Evolutionary conservation across 495 filamentous ascomycete species (phyloP).

Genomic region (Recurvomyces mirabilis): DNA sequence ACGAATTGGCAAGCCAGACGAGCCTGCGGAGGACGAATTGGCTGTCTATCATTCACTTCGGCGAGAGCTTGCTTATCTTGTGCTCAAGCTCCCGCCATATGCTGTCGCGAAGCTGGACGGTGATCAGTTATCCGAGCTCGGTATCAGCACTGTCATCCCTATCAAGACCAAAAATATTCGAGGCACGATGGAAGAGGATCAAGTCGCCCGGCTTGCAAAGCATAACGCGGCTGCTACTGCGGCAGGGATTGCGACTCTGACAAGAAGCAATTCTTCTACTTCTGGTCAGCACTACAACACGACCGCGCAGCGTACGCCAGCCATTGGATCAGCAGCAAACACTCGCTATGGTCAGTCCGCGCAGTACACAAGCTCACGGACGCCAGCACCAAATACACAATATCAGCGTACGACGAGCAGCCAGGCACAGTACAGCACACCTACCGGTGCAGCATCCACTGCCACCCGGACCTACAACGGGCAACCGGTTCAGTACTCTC

Average conservation of each 20-base stretch:
- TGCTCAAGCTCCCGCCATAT: conserved; percentile 70
- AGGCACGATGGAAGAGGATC: conserved; percentile 82
- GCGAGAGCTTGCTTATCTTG: conserved; percentile 57
- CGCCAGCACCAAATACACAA: conserved; percentile 9
- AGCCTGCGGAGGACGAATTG: conserved; percentile 53
- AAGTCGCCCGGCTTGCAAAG: conserved; percentile 35
- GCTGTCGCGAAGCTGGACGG: conserved; percentile 77
- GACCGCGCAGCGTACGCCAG: conserved; percentile 16
- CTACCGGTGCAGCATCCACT: too few species aligned
- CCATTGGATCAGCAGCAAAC: conserved; percentile 21
- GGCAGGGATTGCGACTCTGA: conserved; percentile 15
- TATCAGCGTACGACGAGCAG: conserved; percentile 16
- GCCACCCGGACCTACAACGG: conserved; percentile 3
- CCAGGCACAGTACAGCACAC: conserved; percentile 13
- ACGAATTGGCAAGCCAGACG: conserved; percentile 35
- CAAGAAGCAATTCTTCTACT: conserved; percentile 10
- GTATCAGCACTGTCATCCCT: conserved; percentile 71
- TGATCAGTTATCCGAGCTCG: conserved; percentile 68
- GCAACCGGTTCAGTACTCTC: conserved; percentile 24
- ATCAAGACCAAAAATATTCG: conserved; percentile 58
- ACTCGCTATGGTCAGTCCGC: conserved; percentile 14
- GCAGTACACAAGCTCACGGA: conserved; percentile 9
- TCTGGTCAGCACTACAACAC: conserved; percentile 17
- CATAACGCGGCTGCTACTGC: conserved; percentile 21
- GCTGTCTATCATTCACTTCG: conserved; percentile 65